These are phyloP conservation scores for Aspergillus sergii DNA, from an alignment of 2,329 filamentous ascomycete species.

Conservation along the genomic window DNA sequence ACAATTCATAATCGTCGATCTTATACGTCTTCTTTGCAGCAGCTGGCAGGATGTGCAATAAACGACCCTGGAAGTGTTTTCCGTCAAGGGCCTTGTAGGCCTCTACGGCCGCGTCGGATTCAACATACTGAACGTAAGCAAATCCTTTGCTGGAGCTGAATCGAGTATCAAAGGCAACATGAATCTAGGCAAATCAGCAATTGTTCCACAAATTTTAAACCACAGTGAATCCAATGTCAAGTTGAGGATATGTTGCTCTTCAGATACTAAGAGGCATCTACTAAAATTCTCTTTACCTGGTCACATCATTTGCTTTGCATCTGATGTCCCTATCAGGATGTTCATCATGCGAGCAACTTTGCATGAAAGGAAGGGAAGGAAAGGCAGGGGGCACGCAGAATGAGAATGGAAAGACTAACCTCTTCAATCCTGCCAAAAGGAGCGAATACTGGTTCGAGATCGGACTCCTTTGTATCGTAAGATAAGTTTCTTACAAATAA, in stretches of 20 bases:
- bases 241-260: slow-evolving; percentile 48
- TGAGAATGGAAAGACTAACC: slow-evolving; percentile 62
- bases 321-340: slow-evolving; percentile 99
- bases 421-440: slow-evolving; percentile 79
- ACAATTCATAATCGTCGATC: slow-evolving; percentile 84
- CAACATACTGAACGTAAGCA: slow-evolving; percentile 78
- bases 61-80: slow-evolving; percentile 85
- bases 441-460: slow-evolving; percentile 70
- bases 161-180: slow-evolving; percentile 73
- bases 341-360: slow-evolving; percentile 76
- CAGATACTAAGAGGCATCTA: slow-evolving; percentile 97
- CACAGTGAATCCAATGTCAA: slow-evolving; percentile 29
- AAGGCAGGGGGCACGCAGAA: slow-evolving; percentile 11
- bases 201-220: slow-evolving; percentile 18
- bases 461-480: slow-evolving; percentile 75
- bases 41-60: slow-evolving; percentile 87
- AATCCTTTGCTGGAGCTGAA: slow-evolving; percentile 83
- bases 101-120: slow-evolving; percentile 71
- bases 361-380: slow-evolving; percentile 16
- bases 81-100: slow-evolving; percentile 82
- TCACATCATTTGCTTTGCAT: slow-evolving; percentile 93
- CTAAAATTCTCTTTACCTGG: slow-evolving; percentile 93
- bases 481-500: slow-evolving; percentile 89
- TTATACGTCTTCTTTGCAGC: slow-evolving; percentile 78
- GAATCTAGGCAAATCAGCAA: slow-evolving; percentile 68